Conservation (phyloP, 1,139 yeast species). For the Taiozyma onychis region DNA sequence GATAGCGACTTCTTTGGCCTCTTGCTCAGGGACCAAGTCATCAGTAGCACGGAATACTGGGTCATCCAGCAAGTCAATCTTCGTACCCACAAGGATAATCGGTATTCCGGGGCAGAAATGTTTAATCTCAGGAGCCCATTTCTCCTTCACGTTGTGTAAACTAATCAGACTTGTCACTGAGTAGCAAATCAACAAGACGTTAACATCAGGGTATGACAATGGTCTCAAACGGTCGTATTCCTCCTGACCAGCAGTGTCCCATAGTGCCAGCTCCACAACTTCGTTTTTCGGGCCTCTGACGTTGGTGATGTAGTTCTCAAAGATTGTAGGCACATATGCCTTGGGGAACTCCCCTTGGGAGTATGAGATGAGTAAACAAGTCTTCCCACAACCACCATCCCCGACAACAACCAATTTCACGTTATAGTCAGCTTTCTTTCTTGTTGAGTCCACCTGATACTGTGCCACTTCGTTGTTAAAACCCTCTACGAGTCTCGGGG, state of each 20-base stretch:
- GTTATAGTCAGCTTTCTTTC: slow-evolving; percentile 16
- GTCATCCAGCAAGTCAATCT: slow-evolving; percentile 44
- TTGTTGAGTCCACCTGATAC: slow-evolving; percentile 5
- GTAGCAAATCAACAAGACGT: slow-evolving; percentile 70
- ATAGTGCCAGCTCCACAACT: slow-evolving; percentile 65
- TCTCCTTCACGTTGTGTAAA: slow-evolving; percentile 67
- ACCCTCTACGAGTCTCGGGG: not conserved
- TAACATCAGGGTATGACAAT: slow-evolving; percentile 77
- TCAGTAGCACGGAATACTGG: slow-evolving; percentile 14
- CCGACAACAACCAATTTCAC: slow-evolving; percentile 83
- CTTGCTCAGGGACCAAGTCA: slow-evolving; percentile 31
- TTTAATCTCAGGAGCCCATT: slow-evolving; percentile 82
- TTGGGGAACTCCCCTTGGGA: slow-evolving; percentile 74
- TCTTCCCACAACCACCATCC: slow-evolving; percentile 94
- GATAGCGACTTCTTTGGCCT: slow-evolving; percentile 52
- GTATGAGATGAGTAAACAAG: slow-evolving; percentile 78
- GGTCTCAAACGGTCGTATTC: slow-evolving; percentile 85
- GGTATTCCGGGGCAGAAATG: slow-evolving; percentile 84
- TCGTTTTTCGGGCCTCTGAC: slow-evolving; percentile 47
- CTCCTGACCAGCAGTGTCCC: slow-evolving; percentile 97
- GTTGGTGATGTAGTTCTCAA: slow-evolving; percentile 75
- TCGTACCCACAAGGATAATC: slow-evolving; percentile 71
- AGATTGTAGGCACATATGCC: slow-evolving; percentile 82
- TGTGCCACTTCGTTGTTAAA: not conserved
- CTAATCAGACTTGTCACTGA: slow-evolving; percentile 61